These are phyloP conservation scores for Phylloporus arenicola DNA, from an alignment of 768 basidiomycete species.

Conservation along the genomic window DNA sequence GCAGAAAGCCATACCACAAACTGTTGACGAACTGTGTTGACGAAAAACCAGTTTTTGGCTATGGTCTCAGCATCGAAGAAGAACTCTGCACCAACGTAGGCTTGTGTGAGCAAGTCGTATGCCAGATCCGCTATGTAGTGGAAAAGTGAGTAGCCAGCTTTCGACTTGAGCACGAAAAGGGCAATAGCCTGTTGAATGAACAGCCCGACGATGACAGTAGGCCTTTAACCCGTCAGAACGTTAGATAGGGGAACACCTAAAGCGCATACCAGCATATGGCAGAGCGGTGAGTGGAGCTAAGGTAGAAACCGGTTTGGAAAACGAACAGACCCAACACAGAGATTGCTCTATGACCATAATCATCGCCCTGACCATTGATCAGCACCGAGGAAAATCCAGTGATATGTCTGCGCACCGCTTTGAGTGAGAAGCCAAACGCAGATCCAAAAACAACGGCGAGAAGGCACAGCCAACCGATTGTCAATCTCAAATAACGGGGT, in stretches of 20 bases:
- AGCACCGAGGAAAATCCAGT: slow-evolving; percentile 10
- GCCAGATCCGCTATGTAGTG: slow-evolving; percentile 77
- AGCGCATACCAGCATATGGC: slow-evolving; percentile 63
- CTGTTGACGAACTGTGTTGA: slow-evolving; percentile 53
- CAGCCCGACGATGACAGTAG: slow-evolving; percentile 82
- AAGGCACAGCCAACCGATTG: slow-evolving; percentile 72
- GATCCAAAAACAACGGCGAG: slow-evolving; percentile 78
- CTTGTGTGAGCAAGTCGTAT: slow-evolving; percentile 70
- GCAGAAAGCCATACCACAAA: slow-evolving; percentile 6
- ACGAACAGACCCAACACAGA: slow-evolving; percentile 74
- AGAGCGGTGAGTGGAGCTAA: slow-evolving; percentile 56
- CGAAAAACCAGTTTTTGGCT: slow-evolving; percentile 77
- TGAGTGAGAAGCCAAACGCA: slow-evolving; percentile 73
- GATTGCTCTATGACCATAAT: slow-evolving; percentile 77
- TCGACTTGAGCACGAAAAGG: slow-evolving; percentile 82
- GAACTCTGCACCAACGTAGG: slow-evolving; percentile 66
- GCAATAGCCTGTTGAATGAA: slow-evolving; percentile 83
- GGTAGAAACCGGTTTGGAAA: slow-evolving; percentile 74
- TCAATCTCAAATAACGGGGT: slow-evolving; percentile 49
- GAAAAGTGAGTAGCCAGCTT: slow-evolving; percentile 81
- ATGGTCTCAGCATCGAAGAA: slow-evolving; percentile 72
- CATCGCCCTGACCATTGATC: slow-evolving; percentile 42
- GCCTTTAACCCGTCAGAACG: slow-evolving; percentile 39
- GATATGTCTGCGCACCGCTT: slow-evolving; percentile 37
- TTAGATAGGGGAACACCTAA: not conserved